phyloP scores from a whole-genome alignment of 306 rosid genomes.

The Sophora flavescens region DNA sequence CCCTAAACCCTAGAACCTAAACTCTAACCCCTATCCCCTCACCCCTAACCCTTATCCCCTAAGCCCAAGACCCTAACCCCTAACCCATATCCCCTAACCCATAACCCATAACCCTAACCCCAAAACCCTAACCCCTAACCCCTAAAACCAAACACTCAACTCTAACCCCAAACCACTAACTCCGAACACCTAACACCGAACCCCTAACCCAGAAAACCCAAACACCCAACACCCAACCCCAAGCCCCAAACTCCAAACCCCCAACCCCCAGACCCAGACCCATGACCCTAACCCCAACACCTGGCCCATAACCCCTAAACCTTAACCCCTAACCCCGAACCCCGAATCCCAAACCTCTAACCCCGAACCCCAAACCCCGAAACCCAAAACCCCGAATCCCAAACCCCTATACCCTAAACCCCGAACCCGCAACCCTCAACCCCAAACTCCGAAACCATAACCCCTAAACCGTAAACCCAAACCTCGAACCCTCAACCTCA shows the following conservation, averaged over 20 bases:
- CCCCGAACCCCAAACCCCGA: not conserved
- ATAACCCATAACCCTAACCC: not conserved
- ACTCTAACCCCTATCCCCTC: not conserved
- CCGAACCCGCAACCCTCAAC: not conserved
- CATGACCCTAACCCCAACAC: not conserved
- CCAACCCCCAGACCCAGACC: not conserved
- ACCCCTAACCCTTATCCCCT: not conserved
- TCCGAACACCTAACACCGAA: not conserved
- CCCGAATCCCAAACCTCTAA: not conserved
- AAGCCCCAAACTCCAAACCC: not conserved
- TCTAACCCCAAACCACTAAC: not conserved
- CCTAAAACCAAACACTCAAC: too few species aligned
- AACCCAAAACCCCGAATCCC: not conserved
- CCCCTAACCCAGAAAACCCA: not conserved
- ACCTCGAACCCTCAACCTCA: not conserved
- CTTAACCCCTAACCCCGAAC: not conserved
- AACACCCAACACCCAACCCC: not conserved
- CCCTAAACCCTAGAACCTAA: not conserved
- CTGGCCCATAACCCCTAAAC: slow-evolving; percentile 15
- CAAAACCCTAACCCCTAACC: not conserved
- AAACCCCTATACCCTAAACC: not conserved
- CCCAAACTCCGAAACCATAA: slow-evolving; percentile 7
- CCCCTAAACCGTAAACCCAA: not conserved
- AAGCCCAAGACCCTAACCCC: slow-evolving; percentile 6
- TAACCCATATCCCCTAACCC: slow-evolving; percentile 3